Evolutionary conservation across 768 basidiomycete species (phyloP).

Genomic region (Russula griseocarnosa): DNA sequence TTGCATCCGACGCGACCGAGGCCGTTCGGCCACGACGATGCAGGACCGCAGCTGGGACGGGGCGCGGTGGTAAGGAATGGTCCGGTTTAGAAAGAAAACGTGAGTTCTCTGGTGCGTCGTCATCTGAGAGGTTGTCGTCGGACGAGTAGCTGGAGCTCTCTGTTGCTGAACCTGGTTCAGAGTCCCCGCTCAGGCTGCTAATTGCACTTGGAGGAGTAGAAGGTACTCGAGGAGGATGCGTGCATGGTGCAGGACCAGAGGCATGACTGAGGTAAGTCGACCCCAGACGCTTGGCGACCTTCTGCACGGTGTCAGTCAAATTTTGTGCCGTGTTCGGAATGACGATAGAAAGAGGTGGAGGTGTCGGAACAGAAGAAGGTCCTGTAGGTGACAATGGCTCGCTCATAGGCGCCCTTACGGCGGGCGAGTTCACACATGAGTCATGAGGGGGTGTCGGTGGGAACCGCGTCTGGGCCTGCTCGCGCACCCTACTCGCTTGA

Average conservation of each 20-base stretch:
- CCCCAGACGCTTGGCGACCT: slow-evolving; percentile 56
- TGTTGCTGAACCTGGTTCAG: slow-evolving; percentile 22
- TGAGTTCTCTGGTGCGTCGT: slow-evolving; percentile 36
- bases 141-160: slow-evolving; percentile 23
- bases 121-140: slow-evolving; percentile 39
- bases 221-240: slow-evolving; percentile 10
- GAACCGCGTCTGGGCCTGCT: slow-evolving; percentile 43
- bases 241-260: slow-evolving; percentile 22
- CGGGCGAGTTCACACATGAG: slow-evolving; percentile 28
- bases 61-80: slow-evolving; percentile 42
- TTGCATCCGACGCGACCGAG: slow-evolving; percentile 26
- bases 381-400: background rate
- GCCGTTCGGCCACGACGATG: slow-evolving; percentile 30
- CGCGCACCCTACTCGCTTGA: slow-evolving; percentile 51
- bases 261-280: slow-evolving; percentile 37
- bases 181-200: slow-evolving; percentile 26
- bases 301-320: slow-evolving; percentile 53
- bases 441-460: slow-evolving; percentile 44
- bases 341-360: slow-evolving; percentile 30
- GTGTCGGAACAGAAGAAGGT: background rate
- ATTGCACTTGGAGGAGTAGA: slow-evolving; percentile 20
- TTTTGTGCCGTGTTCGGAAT: slow-evolving; percentile 30
- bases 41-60: slow-evolving; percentile 42
- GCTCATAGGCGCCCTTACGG: slow-evolving; percentile 12
- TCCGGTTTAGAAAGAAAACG: slow-evolving; percentile 25